phyloP scores from a whole-genome alignment of 352 stramenopile species.

The Pythium monospermum region DNA sequence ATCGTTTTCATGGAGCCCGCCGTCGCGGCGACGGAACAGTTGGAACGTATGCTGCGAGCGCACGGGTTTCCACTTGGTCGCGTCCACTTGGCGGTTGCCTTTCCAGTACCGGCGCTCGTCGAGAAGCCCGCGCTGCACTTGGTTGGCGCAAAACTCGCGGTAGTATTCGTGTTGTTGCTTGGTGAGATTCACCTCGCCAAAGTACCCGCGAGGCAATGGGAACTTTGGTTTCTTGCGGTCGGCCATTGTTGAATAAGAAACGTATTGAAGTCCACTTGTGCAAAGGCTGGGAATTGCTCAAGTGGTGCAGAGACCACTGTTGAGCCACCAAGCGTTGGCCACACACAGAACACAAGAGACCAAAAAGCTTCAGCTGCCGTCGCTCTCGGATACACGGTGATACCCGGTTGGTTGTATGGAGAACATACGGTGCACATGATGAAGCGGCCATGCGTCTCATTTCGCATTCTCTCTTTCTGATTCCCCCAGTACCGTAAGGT shows the following conservation, averaged over 20 bases:
- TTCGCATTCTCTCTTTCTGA: too few species aligned
- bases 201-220: conserved; percentile 18
- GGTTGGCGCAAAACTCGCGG: conserved; percentile 23
- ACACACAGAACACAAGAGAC: too few species aligned
- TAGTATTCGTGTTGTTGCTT: conserved; percentile 28
- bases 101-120: conserved; percentile 23
- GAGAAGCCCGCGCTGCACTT: conserved; percentile 25
- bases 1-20: conserved; percentile 29
- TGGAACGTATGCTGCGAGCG: conserved; percentile 30
- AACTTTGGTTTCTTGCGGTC: conserved; percentile 18
- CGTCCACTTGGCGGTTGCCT: conserved; percentile 17
- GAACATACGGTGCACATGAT: too few species aligned
- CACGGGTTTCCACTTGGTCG: conserved; percentile 40
- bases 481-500: too few species aligned
- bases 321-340: too few species aligned
- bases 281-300: too few species aligned
- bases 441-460: too few species aligned
- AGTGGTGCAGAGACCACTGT: too few species aligned
- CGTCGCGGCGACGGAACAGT: conserved; percentile 32
- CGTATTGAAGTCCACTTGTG: too few species aligned
- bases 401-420: too few species aligned
- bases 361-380: too few species aligned
- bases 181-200: conserved; percentile 15
- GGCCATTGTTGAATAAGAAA: not conserved
- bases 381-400: too few species aligned